Evolutionary conservation across 1,284 basidiomycete genomes (phyloP), one percentile per base, ranked within the genome.

Genomic region (Filobasidium uniguttulatum): DNA sequence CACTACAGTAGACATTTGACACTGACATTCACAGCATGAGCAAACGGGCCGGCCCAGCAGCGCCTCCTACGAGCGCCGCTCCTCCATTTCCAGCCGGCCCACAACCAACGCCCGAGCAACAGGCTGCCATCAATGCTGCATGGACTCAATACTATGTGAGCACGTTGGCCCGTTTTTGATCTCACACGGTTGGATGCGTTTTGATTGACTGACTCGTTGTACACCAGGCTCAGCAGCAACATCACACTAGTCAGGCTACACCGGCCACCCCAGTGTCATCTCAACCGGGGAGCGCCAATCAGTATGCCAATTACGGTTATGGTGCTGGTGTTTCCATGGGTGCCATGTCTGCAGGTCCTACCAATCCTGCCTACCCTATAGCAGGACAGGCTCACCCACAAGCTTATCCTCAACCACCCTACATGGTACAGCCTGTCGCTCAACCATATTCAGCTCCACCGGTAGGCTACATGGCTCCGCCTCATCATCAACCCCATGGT

Each of bases 321-420:
- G 65, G 66, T 22, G 64, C 63, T 8, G 62, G 62, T 12, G 64
- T 66, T 9, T 44, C 55, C 23, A 51, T 51, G 44, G 37, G 34
- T 34, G 43, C 36, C 10, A 50, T 50, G 48, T n/a, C n/a, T n/a
- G 31, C 41, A 17, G 41, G 29, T 17, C 28, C 26, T 17, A 36
- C 14, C 7, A 25, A n/a, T n/a, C 26, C 26, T 43, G 41, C 26
- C 26, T n/a, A 40, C 44, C 30, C 35, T 22, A 17, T 41, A 34
- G 33, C 31, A 36, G 41, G 10, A 33, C 31, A 33, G 31, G 31
- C 10, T 10, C 31, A 33, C 31, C 35, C 15, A 26, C 40, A 43
- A 9, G 40, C 40, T 3, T 19, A 43, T 20, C 34, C 38, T 35
- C 54, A 44, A 22, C 55, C 52, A 28, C 49, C 15, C 15, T 33